Evolutionary conservation across 225 moss, liverwort and hornwort genomes (phyloP), one percentile per base, ranked within the genome.

Genomic region (Thuidium tamariscinum): DNA sequence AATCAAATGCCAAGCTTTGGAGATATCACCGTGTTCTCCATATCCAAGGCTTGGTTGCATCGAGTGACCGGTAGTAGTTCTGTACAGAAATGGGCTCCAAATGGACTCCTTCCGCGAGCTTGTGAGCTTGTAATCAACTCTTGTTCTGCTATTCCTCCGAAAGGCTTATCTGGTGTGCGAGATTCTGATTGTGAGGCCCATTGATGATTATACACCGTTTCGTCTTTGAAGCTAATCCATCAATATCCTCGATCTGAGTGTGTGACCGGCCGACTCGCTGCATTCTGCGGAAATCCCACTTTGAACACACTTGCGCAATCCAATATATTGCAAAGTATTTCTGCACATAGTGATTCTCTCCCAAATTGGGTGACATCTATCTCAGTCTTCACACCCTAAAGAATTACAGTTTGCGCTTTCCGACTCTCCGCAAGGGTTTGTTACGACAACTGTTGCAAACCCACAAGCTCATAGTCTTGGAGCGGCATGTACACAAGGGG

Each of bases 401-500:
- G n/a, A 34, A 48, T 7, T 16, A 2, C 25, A 48, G 64, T n/a
- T 48, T 46, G 48, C 79, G 32, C 62, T 12, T 32, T 16, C 32
- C 22, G 61, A 48, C 19, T n/a, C 78, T 16, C 44, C 34, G 39
- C 49, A 57, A 27, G 17, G 9, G 34, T 93, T 56, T 19, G 10
- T 56, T 30, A 90, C n/a, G 84, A 86, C 83, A 91, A 49, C 64
- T 91, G 91, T 60, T 89, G 91, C 80, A 89, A 75, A 56, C 68
- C 89, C 22, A 91, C 84, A n/a, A 91, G 84, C 84, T 91, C 89
- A 67, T 91, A 89, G 74, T 91, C 91, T 48, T 87, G 26, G 5
- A 91, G 86, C 13, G 92, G 92, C 62, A 84, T 84, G 81, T 92
- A 90, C 72, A 86, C 92, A 6, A 87, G 62, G 55, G 90, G 90